phyloP scores from a whole-genome alignment of 495 filamentous ascomycete species.

The Pseudoneurospora amorphoporcata region DNA sequence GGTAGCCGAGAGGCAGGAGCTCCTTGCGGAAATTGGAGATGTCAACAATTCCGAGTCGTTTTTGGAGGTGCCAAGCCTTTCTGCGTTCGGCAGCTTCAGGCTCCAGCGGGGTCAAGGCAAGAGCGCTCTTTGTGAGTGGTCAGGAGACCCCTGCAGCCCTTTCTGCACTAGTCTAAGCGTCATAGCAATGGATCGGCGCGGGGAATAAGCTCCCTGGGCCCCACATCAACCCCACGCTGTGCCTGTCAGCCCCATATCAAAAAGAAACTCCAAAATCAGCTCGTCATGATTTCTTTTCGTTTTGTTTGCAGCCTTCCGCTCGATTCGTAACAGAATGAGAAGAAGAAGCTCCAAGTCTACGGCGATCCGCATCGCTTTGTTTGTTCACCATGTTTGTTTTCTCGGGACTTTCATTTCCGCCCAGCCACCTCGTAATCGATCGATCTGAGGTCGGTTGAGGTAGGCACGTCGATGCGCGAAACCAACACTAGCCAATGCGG shows the following conservation, averaged over 20 bases:
- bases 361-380: neutral
- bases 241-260: neutral
- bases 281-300: neutral
- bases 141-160: neutral
- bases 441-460: neutral
- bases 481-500: neutral
- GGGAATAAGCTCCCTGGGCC: neutral
- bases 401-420: neutral
- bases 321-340: neutral
- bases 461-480: neutral
- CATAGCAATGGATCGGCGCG: neutral
- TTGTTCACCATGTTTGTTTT: neutral
- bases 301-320: neutral
- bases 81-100: neutral
- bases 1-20: neutral
- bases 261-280: neutral
- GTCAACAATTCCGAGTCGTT: neutral
- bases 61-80: neutral
- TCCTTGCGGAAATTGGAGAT: neutral
- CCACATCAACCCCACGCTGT: neutral
- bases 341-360: neutral
- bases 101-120: neutral
- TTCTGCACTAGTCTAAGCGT: neutral
- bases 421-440: neutral
- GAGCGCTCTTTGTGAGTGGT: neutral